Evolutionary conservation across 148 eudicot species (phyloP).

Genomic region (Camellia granthamiana): DNA sequence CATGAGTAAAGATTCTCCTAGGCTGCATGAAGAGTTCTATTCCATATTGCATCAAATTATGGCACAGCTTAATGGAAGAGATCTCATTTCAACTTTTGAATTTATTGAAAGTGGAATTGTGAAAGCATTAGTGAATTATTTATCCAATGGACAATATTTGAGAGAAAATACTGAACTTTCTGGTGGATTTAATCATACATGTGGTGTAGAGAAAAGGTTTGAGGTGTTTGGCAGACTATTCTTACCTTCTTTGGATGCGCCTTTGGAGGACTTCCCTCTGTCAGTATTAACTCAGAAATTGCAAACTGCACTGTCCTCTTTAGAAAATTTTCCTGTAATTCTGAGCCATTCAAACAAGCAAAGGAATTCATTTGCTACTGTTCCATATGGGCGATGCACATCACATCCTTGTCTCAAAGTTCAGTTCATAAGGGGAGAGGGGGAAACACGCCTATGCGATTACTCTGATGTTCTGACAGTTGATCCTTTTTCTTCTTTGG

Average conservation of each 20-base stretch:
- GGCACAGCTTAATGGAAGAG: constrained; percentile 59
- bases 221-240: constrained; percentile 66
- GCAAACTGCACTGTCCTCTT: constrained; percentile 73
- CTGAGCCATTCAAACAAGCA: constrained; percentile 40
- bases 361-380: constrained; percentile 62
- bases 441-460: constrained; percentile 54
- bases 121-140: constrained; percentile 61
- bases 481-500: constrained; percentile 78
- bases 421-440: constrained; percentile 63
- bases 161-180: constrained; percentile 22
- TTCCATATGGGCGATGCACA: constrained; percentile 54
- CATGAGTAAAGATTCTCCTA: constrained; percentile 19
- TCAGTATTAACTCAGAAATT: constrained; percentile 51
- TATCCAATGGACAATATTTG: constrained; percentile 46
- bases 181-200: constrained; percentile 20
- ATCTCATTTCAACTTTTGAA: constrained; percentile 85
- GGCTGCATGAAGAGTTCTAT: constrained; percentile 46
- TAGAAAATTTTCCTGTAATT: constrained; percentile 70
- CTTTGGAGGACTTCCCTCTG: constrained; percentile 34
- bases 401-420: constrained; percentile 66
- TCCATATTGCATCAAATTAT: constrained; percentile 51
- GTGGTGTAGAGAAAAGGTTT: constrained; percentile 52
- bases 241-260: constrained; percentile 39
- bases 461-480: constrained; percentile 57
- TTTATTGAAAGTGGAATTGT: constrained; percentile 87